Evolutionary conservation across 805 yeast genomes (phyloP).

Genomic region (Zygoascus bituminiphila): DNA sequence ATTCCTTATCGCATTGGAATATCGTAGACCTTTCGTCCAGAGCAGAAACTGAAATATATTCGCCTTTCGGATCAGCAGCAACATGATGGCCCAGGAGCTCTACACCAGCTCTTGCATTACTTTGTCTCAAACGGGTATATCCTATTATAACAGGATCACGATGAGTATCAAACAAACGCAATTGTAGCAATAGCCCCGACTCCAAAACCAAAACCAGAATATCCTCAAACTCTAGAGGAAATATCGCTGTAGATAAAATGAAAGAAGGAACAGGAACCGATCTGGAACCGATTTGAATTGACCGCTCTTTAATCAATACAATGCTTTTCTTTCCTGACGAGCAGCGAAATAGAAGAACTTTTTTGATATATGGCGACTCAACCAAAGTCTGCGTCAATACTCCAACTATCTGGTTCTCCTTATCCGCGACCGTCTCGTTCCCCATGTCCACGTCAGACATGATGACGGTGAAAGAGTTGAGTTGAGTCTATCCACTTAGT

Average conservation of each 20-base stretch:
- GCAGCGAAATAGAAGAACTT: conserved; percentile 5
- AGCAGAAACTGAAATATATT: not conserved
- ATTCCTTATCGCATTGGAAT: not conserved
- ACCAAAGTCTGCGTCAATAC: conserved; percentile 7
- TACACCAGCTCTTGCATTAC: not conserved
- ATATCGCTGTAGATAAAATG: not conserved
- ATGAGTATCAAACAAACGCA: not conserved
- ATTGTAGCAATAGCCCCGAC: not conserved
- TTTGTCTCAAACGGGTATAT: not conserved
- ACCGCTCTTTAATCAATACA: conserved; percentile 4
- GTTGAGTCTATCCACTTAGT: no score
- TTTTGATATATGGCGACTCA: conserved; percentile 9
- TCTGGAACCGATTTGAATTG: conserved; percentile 4
- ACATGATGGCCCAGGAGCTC: not conserved
- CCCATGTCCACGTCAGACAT: not conserved
- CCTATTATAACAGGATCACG: not conserved
- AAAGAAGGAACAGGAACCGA: not conserved
- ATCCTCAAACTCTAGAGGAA: not conserved
- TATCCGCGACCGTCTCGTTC: not conserved
- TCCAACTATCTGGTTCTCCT: not conserved
- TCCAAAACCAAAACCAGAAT: not conserved
- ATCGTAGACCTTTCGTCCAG: not conserved
- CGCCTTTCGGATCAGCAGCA: not conserved
- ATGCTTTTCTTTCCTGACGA: conserved; percentile 3
- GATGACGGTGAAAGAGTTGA: no score